These are phyloP conservation scores for Monilinia vaccinii-corymbosi DNA, from an alignment of 2,329 filamentous ascomycete genomes.

Conservation along the genomic window DNA sequence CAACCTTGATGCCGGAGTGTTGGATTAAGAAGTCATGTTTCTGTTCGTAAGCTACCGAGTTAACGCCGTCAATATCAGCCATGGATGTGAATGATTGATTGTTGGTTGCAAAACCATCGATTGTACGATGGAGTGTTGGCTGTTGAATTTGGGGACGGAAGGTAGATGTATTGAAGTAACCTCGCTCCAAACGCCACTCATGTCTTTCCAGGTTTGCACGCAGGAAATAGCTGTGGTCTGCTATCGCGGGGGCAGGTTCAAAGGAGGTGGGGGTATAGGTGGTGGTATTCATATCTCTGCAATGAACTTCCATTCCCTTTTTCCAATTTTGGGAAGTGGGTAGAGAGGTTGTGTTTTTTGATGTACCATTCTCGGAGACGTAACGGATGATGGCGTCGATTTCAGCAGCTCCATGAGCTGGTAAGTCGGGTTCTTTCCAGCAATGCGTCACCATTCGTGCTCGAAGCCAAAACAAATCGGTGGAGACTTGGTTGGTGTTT, in stretches of 20 bases:
- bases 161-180: constrained; percentile 48
- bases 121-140: constrained; percentile 42
- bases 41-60: constrained; percentile 39
- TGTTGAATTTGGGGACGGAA: constrained; percentile 40
- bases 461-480: constrained; percentile 53
- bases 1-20: constrained; percentile 47
- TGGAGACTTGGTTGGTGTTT: constrained; percentile 46
- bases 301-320: constrained; percentile 30
- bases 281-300: constrained; percentile 32
- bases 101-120: constrained; percentile 35
- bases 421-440: constrained; percentile 42
- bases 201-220: constrained; percentile 52
- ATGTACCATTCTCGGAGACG: constrained; percentile 7
- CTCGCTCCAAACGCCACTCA: constrained; percentile 47
- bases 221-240: constrained; percentile 44
- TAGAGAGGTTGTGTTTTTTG: constrained; percentile 10
- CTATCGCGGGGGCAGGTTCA: constrained; percentile 36
- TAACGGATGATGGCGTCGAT: constrained; percentile 43
- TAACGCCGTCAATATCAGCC: constrained; percentile 38
- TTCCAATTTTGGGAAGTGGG: constrained; percentile 35
- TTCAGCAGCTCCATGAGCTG: constrained; percentile 36
- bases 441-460: constrained; percentile 52
- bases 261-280: constrained; percentile 37
- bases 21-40: constrained; percentile 51
- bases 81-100: constrained; percentile 41